Evolutionary conservation across 2,329 filamentous ascomycete species (phyloP).

Genomic region (Calonectria crousiana): DNA sequence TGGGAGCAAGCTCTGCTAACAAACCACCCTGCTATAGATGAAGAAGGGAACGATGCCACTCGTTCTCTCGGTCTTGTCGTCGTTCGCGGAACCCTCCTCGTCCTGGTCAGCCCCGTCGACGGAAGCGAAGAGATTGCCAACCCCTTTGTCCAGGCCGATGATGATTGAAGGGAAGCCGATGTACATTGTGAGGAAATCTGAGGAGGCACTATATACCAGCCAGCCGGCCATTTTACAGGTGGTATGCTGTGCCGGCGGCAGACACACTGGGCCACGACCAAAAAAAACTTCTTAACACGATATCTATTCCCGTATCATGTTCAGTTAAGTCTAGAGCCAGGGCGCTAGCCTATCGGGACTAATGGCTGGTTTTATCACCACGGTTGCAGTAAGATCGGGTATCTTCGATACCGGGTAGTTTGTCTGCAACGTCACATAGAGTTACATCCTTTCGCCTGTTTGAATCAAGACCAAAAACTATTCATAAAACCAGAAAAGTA

Average conservation of each 20-base stretch:
- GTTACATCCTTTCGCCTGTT: constrained; percentile 22
- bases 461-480: constrained; percentile 39
- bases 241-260: constrained; percentile 15
- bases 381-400: constrained; percentile 15
- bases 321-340: constrained; percentile 23
- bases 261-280: not conserved
- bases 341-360: not conserved
- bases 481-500: constrained; percentile 37
- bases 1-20: constrained; percentile 14
- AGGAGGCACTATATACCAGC: not conserved
- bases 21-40: constrained; percentile 68
- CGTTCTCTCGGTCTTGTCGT: constrained; percentile 88
- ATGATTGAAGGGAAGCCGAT: constrained; percentile 58
- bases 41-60: constrained; percentile 88
- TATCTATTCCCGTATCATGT: constrained; percentile 23
- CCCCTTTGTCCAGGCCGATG: constrained; percentile 84
- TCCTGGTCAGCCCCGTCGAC: constrained; percentile 91
- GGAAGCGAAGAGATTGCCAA: constrained; percentile 97
- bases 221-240: constrained; percentile 6
- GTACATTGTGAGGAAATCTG: constrained; percentile 16
- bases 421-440: constrained; percentile 20
- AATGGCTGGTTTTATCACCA: constrained; percentile 2
- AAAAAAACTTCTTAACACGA: not conserved
- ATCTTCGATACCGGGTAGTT: constrained; percentile 18
- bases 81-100: constrained; percentile 90